Conservation (phyloP, 192 early-diverging fungal genomes). For the Backusella luteola region DNA sequence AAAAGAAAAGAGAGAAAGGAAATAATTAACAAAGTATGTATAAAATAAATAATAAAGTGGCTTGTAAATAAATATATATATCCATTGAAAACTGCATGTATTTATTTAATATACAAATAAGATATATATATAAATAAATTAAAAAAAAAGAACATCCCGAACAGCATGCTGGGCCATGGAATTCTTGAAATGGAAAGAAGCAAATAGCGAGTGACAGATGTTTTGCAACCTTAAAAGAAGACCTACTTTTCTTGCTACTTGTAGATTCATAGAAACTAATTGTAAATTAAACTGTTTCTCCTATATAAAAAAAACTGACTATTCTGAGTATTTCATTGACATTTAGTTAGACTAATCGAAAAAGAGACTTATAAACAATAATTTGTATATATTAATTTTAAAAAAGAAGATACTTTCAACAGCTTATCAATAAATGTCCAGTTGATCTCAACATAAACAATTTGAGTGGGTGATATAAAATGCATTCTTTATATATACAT, state of each 20-base stretch:
- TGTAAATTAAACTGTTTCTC: not conserved
- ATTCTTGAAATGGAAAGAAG: not conserved
- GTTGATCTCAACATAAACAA: not conserved
- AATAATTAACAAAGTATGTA: constrained; percentile 6
- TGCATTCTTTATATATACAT: not conserved
- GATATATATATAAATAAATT: not conserved
- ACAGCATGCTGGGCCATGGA: not conserved
- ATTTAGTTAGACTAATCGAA: not conserved
- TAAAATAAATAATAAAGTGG: constrained; percentile 9
- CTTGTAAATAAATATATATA: not conserved
- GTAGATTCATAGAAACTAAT: not conserved
- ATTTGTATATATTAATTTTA: not conserved
- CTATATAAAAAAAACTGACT: not conserved
- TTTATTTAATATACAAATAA: not conserved
- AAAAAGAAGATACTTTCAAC: not conserved
- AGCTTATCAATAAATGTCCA: not conserved
- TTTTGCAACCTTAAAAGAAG: not conserved
- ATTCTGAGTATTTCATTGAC: not conserved
- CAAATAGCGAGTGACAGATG: not conserved
- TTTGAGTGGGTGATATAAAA: too few species aligned
- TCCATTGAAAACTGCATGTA: not conserved
- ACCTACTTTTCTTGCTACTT: not conserved
- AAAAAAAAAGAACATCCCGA: not conserved
- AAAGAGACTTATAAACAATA: not conserved
- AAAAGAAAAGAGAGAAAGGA: constrained; percentile 3